Conservation (phyloP, 176 grass and related monocot species). For the Carex kokanica region DNA sequence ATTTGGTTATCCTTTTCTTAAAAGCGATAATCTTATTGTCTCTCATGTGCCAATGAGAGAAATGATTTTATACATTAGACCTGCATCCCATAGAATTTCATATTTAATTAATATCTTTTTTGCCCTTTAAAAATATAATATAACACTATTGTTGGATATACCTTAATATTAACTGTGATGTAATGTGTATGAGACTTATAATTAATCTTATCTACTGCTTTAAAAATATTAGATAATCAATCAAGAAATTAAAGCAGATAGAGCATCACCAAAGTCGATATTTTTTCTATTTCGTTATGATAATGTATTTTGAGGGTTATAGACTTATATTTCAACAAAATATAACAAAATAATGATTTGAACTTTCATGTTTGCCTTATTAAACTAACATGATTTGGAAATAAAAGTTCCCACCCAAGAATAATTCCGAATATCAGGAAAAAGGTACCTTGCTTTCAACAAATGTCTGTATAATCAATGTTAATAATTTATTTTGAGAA, state of each 20-base stretch:
- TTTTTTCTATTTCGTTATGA: background rate
- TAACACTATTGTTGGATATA: too few relatives aligned
- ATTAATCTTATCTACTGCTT: too few relatives aligned
- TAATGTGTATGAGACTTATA: too few relatives aligned
- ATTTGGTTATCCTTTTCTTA: background rate
- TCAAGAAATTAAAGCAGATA: background rate
- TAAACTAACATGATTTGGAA: background rate
- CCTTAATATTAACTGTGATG: too few relatives aligned
- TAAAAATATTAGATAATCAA: too few relatives aligned
- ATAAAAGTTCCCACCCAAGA: too few relatives aligned
- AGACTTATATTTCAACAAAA: background rate
- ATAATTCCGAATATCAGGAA: too few relatives aligned
- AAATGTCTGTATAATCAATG: background rate
- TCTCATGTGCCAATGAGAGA: background rate
- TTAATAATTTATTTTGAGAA: background rate
- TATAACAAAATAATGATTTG: background rate
- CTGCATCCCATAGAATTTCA: too few relatives aligned
- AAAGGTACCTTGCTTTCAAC: background rate
- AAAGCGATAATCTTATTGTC: background rate
- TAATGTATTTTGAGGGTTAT: background rate
- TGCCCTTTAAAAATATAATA: too few relatives aligned
- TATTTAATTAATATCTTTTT: too few relatives aligned
- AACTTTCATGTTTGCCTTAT: background rate
- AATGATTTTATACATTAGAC: too few relatives aligned
- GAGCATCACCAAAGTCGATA: background rate